A percentile compares a stretch with the other conserved stretches of the same genome.
These are phyloP conservation scores for Discostella pseudostelligera DNA, from an alignment of 108 stramenopile species.

Conservation along the genomic window DNA sequence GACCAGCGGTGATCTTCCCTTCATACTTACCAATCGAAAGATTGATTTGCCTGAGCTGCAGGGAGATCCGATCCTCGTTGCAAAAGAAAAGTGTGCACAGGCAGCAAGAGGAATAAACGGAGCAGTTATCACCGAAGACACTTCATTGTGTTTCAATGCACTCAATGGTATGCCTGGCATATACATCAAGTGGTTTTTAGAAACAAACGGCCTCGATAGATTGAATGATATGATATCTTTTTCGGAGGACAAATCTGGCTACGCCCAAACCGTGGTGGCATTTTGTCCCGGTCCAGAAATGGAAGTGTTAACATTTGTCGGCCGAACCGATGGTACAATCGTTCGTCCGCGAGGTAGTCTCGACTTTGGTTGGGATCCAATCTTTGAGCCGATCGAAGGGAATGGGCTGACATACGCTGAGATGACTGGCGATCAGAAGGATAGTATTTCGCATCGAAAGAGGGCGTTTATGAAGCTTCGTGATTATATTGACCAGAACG, in stretches of 20 bases:
- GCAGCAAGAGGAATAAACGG: slow-evolving; percentile 84
- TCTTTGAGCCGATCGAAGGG: slow-evolving; percentile 78
- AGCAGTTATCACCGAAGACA: slow-evolving; percentile 96
- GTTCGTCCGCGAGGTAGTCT: slow-evolving; percentile 84
- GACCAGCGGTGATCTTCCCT: slow-evolving; percentile 52
- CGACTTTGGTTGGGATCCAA: slow-evolving; percentile 97
- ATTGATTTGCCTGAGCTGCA: slow-evolving; percentile 94
- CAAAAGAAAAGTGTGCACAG: slow-evolving; percentile 90
- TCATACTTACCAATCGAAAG: slow-evolving; percentile 73
- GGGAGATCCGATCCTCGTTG: slow-evolving; percentile 95
- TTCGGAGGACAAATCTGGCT: slow-evolving; percentile 91
- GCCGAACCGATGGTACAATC: slow-evolving; percentile 82
- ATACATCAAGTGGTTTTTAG: slow-evolving; percentile 99
- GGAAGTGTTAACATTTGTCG: slow-evolving; percentile 89
- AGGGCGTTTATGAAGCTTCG: slow-evolving; percentile 80
- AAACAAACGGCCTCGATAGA: slow-evolving; percentile 91
- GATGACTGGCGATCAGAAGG: slow-evolving; percentile 93
- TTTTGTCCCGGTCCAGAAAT: slow-evolving; percentile 86
- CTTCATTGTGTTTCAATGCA: slow-evolving; percentile 94
- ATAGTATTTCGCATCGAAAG: slow-evolving; percentile 91
- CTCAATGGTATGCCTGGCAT: slow-evolving; percentile 94
- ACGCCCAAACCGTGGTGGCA: slow-evolving; percentile 95
- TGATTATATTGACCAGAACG: slow-evolving; percentile 29
- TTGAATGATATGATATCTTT: slow-evolving; percentile 86
- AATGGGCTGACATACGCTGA: slow-evolving; percentile 91